Conservation (phyloP, 805 yeast species). For the Nematodospora valgi region DNA sequence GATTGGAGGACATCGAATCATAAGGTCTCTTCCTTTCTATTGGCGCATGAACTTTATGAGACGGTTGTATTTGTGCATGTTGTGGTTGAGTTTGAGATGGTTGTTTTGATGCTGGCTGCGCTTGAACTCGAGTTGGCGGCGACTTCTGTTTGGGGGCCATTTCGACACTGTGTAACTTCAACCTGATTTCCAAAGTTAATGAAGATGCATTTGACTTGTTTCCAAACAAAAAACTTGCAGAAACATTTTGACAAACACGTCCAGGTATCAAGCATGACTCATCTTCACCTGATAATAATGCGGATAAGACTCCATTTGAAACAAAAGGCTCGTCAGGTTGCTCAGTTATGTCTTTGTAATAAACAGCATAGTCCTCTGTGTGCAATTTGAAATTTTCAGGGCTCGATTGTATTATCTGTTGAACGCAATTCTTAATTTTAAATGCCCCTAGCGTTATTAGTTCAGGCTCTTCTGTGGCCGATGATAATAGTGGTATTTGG, state of each 20-base stretch:
- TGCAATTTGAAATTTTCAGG: slow-evolving; percentile 41
- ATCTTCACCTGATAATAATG: slow-evolving; percentile 22
- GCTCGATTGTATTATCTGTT: slow-evolving; percentile 34
- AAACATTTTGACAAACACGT: slow-evolving; percentile 56
- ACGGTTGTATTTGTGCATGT: not conserved
- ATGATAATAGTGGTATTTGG: slow-evolving; percentile 33
- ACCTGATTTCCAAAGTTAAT: slow-evolving; percentile 55
- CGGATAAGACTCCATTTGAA: slow-evolving; percentile 37
- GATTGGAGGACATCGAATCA: not conserved
- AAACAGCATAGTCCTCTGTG: slow-evolving; percentile 42
- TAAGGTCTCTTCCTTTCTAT: slow-evolving; percentile 5
- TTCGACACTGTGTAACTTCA: slow-evolving; percentile 45
- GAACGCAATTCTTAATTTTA: slow-evolving; percentile 36
- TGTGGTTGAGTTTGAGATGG: slow-evolving; percentile 3
- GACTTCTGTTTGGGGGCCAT: slow-evolving; percentile 3
- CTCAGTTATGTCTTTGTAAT: slow-evolving; percentile 44
- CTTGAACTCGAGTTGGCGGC: slow-evolving; percentile 2
- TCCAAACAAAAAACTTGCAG: slow-evolving; percentile 40
- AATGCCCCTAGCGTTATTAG: slow-evolving; percentile 39
- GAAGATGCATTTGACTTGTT: slow-evolving; percentile 34
- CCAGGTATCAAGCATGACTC: slow-evolving; percentile 40
- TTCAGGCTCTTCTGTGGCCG: slow-evolving; percentile 22
- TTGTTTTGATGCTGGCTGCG: not conserved
- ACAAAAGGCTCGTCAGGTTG: slow-evolving; percentile 49
- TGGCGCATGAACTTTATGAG: not conserved